Evolutionary conservation across 768 basidiomycete genomes (phyloP).

Genomic region (Tephrocybe sp.): DNA sequence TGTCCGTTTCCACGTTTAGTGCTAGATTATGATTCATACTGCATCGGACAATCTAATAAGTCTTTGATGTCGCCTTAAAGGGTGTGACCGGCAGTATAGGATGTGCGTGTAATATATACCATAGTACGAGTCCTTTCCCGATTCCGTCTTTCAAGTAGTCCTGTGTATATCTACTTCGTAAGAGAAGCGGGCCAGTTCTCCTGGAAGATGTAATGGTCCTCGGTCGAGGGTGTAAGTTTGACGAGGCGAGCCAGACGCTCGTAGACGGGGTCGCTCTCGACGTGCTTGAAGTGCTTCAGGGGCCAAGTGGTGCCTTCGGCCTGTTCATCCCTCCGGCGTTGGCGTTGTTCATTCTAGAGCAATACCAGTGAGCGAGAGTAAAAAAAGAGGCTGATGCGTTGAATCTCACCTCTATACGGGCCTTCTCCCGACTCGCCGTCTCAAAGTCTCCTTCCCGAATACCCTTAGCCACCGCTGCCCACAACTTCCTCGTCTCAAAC

Average conservation of each 20-base stretch:
- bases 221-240: conserved; percentile 63
- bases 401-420: conserved; percentile 82
- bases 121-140: neutral
- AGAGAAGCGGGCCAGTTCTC: conserved; percentile 47
- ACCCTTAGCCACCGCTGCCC: conserved; percentile 85
- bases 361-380: too few species aligned
- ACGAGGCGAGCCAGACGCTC: conserved; percentile 58
- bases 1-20: too few species aligned
- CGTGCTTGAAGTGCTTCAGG: conserved; percentile 71
- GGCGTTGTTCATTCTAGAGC: conserved; percentile 96
- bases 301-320: conserved; percentile 72
- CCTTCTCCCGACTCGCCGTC: conserved; percentile 83
- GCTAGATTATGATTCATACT: neutral
- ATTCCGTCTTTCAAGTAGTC: neutral
- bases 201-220: conserved; percentile 74
- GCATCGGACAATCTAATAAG: conserved; percentile 4
- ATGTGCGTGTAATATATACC: conserved; percentile 1
- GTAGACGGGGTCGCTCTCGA: conserved; percentile 74
- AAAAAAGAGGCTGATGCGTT: too few species aligned
- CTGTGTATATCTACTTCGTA: neutral
- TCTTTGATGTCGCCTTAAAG: too few species aligned
- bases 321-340: conserved; percentile 78
- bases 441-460: conserved; percentile 93
- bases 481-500: conserved; percentile 85
- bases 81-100: neutral